Base-by-base conservation (phyloP, 371 early-diverging fungal genomes). In the Actinomortierella ambigua region DNA sequence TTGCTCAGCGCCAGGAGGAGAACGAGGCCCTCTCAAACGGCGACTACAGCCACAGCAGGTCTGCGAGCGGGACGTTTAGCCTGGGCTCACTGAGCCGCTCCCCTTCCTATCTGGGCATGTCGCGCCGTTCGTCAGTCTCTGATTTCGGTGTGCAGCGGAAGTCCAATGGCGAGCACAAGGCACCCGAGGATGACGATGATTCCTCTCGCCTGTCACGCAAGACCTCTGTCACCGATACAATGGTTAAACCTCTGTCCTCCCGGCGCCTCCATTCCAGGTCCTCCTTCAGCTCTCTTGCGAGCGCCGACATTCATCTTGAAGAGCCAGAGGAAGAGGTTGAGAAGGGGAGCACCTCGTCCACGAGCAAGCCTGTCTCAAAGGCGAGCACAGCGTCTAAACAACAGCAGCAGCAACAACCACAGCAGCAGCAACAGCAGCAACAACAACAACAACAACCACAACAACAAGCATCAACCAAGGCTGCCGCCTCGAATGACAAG, bases 171-270 rank as follows among this genome's bases (percentile, higher is more conserved):
- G 34, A 34, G 11, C 34, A 34, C 34, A 34, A 34, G 11, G 34
- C 11, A 34, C 7, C 34, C 11, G 34, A 34, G 34, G 34, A 34
- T 11, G 34, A 34, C 5, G 59, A 34, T 34, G 73, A 71, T 7
- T 34, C 52, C 0, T 59, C 65, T 4, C 61, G 73, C 2, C 53
- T 71, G 42, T 52, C 63, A 8, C 50, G 66, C 15, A 61, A 52
- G 53, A 71, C 22, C 44, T 71, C 73, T 0, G 73, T 71, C 24
- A 65, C 73, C 1, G 63, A 71, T 0, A 65, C 62, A 66, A 71
- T 71, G 62, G 73, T 71, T 23, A 44, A 60, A 34, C 22, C 50
- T 7, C 61, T 55, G 13, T n/a, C 58, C 4, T 4, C 7, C 4
- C 4, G 6, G 2, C 60, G 3, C 44, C 62, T 14, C 18, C 55